Conservation (phyloP, 441 rosid species). For the Corymbia calophylla region DNA sequence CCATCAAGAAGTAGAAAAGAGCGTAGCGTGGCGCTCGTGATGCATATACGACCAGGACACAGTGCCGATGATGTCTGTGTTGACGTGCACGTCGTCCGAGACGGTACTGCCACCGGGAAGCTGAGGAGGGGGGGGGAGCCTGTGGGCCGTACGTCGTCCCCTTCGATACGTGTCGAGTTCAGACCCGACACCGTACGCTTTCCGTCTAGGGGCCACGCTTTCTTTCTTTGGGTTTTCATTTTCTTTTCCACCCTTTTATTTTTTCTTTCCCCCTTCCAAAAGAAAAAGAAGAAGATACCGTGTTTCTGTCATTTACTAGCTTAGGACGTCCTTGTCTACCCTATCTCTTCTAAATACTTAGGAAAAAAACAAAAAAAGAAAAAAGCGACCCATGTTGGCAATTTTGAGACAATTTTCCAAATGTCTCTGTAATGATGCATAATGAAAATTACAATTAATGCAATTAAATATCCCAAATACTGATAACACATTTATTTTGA, state of each 20-base stretch:
- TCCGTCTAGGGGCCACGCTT: background rate
- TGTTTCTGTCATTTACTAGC: background rate
- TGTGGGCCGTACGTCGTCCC: background rate
- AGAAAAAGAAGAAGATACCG: background rate
- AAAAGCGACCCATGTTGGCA: background rate
- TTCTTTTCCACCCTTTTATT: background rate
- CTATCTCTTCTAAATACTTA: background rate
- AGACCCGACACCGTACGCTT: background rate
- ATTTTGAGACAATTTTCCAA: background rate
- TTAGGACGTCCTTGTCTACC: background rate
- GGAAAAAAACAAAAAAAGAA: background rate
- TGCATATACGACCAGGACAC: background rate
- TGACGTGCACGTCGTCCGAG: background rate
- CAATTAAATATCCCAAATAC: background rate
- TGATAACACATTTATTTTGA: background rate
- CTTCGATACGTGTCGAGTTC: background rate
- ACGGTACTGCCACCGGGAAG: background rate
- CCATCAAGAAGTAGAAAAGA: background rate
- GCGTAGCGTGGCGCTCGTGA: background rate
- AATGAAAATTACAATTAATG: background rate
- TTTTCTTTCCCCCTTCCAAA: no score
- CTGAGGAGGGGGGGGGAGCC: no score
- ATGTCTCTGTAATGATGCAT: background rate
- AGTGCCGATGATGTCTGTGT: background rate
- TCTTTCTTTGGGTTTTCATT: background rate